Percentiles rank a stretch among this genome's conserved stretches.
Conservation (phyloP, 106 monocot genomes). For the Chionographis japonica region DNA sequence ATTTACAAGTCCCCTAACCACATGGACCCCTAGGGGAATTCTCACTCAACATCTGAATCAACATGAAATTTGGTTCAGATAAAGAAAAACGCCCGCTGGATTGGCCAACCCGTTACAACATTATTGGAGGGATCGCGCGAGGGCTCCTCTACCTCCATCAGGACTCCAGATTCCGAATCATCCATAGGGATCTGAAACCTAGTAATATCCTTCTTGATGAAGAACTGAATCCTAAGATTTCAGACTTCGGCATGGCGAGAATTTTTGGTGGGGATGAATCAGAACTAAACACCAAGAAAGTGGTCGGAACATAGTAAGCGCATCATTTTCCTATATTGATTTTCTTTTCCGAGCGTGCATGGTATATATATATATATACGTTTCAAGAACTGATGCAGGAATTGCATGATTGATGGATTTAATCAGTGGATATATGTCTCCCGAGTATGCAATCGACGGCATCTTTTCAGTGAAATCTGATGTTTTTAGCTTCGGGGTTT, state of each 20-base stretch:
- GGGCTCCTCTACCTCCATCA: constrained; percentile 54
- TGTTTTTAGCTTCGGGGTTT: constrained; percentile 43
- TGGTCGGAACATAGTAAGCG: constrained; percentile 55
- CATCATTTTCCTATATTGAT: no score
- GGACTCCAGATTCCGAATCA: constrained; percentile 41
- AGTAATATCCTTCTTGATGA: constrained; percentile 50
- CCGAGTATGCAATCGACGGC: constrained; percentile 45
- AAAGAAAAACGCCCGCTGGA: constrained; percentile 6
- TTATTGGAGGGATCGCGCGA: constrained; percentile 37
- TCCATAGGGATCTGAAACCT: constrained; percentile 53
- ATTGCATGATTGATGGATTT: background rate
- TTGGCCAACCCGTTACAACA: constrained; percentile 35
- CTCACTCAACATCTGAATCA: background rate
- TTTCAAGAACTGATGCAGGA: no score
- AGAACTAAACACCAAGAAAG: constrained; percentile 24
- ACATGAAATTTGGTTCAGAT: background rate
- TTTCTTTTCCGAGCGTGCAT: no score
- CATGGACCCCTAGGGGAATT: background rate
- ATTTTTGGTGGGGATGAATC: constrained; percentile 32
- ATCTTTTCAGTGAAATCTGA: constrained; percentile 40
- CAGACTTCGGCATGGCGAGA: constrained; percentile 58
- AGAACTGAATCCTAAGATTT: constrained; percentile 55
- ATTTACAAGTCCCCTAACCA: background rate
- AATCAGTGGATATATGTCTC: constrained; percentile 41
- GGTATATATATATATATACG: no score